A percentile compares a stretch with the other conserved stretches of the same genome.
Evolutionary conservation across 2,329 filamentous ascomycete species (phyloP).

Genomic region (Talaromyces funiculosus): DNA sequence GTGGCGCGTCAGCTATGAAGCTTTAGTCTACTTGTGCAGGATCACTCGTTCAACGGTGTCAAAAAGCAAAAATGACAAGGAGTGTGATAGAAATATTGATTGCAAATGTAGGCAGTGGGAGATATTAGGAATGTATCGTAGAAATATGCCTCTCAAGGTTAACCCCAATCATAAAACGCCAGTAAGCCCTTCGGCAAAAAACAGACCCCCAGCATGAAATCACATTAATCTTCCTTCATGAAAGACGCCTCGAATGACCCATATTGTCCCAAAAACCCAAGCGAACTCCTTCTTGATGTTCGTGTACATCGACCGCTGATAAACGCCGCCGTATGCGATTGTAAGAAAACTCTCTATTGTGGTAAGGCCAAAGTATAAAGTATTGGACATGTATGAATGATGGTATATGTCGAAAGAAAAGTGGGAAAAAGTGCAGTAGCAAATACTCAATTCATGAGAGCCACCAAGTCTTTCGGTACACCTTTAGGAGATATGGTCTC

Average conservation of each 20-base stretch:
- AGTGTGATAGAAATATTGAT: background rate
- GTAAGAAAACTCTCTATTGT: conserved; percentile 14
- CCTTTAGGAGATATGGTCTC: conserved; percentile 18
- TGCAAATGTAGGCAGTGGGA: background rate
- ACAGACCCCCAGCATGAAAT: background rate
- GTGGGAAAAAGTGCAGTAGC: background rate
- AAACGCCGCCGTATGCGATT: conserved; percentile 14
- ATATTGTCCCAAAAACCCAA: background rate
- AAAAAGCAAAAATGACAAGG: background rate
- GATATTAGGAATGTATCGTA: conserved; percentile 6
- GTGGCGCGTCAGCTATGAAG: background rate
- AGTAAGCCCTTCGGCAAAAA: background rate
- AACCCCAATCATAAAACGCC: conserved; percentile 1
- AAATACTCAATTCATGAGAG: background rate
- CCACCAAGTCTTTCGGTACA: conserved; percentile 6
- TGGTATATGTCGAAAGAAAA: background rate
- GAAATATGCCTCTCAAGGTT: background rate
- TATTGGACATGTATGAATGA: background rate
- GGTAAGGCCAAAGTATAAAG: conserved; percentile 13
- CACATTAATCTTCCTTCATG: background rate
- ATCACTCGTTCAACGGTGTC: background rate
- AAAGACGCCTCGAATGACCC: background rate
- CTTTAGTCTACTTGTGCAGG: background rate
- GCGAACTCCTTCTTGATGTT: background rate
- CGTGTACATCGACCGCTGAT: conserved; percentile 3